Conservation (phyloP, 139 green algal species). For the Zygnema cylindricum region DNA sequence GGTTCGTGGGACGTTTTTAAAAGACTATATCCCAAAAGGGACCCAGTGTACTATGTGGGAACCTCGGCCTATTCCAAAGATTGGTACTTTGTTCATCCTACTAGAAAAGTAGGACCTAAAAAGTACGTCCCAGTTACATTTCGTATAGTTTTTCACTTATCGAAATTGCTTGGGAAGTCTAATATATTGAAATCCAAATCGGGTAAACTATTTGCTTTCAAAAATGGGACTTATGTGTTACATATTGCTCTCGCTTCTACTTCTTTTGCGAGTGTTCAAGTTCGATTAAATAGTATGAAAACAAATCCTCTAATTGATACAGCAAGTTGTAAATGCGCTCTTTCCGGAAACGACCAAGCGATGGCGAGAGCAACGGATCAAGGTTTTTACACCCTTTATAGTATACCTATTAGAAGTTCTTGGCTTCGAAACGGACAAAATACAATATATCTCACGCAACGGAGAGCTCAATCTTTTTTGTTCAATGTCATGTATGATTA, state of each 20-base stretch:
- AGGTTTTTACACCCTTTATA: constrained; percentile 29
- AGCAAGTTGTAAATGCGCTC: not conserved
- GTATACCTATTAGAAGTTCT: constrained; percentile 11
- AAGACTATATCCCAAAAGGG: not conserved
- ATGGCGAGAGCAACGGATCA: constrained; percentile 25
- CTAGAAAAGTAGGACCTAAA: not conserved
- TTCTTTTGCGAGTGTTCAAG: not conserved
- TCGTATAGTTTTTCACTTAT: constrained; percentile 3
- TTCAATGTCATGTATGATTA: constrained; percentile 49
- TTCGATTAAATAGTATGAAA: constrained; percentile 6
- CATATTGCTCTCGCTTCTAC: constrained; percentile 35
- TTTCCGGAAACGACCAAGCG: not conserved
- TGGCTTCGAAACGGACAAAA: constrained; percentile 6
- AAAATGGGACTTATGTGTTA: constrained; percentile 35
- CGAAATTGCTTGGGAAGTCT: not conserved
- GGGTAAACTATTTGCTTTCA: not conserved
- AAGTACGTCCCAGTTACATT: constrained; percentile 6
- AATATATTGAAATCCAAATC: not conserved
- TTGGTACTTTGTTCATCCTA: constrained; percentile 33
- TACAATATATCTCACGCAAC: constrained; percentile 27
- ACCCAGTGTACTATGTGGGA: constrained; percentile 18
- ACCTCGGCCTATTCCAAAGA: not conserved
- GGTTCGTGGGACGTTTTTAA: constrained; percentile 31
- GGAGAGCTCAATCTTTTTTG: constrained; percentile 1
- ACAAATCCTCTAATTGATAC: not conserved